phyloP scores from a whole-genome alignment of 495 filamentous ascomycete species.

The Penicillium coffeae region DNA sequence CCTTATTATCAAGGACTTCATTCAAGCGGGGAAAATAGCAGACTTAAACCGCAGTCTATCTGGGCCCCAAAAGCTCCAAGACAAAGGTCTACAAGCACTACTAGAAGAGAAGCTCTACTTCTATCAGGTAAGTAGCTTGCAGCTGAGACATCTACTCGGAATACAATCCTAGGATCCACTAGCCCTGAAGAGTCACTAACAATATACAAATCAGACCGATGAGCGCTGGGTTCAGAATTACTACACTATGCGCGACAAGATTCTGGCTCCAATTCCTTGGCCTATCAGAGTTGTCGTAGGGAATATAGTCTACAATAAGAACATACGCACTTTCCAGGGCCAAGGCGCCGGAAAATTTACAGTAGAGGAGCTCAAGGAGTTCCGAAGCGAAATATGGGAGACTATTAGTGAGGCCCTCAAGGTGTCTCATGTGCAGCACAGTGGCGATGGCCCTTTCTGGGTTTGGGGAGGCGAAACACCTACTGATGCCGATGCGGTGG shows the following conservation, averaged over 20 bases:
- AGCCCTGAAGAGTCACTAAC: no score
- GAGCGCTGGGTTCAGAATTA: conserved; percentile 57
- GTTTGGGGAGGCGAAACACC: conserved; percentile 50
- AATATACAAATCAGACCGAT: no score
- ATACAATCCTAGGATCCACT: no score
- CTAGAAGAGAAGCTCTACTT: conserved; percentile 62
- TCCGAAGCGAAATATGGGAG: conserved; percentile 52
- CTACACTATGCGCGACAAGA: conserved; percentile 54
- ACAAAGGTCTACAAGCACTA: conserved; percentile 50
- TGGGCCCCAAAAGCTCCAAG: conserved; percentile 35
- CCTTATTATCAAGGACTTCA: conserved; percentile 48
- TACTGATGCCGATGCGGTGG: conserved; percentile 51
- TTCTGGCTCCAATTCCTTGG: conserved; percentile 46
- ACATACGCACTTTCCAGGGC: conserved; percentile 39
- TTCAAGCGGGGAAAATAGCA: conserved; percentile 33
- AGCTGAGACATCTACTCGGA: no score
- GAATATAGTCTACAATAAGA: conserved; percentile 43
- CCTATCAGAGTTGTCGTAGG: conserved; percentile 53
- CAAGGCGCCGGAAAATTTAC: conserved; percentile 54
- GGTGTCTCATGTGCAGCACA: conserved; percentile 10
- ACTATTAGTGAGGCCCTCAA: conserved; percentile 38
- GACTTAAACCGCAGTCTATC: conserved; percentile 46
- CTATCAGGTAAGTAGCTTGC: conserved; percentile 33
- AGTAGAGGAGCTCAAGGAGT: conserved; percentile 41
- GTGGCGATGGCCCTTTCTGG: conserved; percentile 48